phyloP scores from a whole-genome alignment of 2,329 filamentous ascomycete genomes.

The Colletotrichum somersetense region DNA sequence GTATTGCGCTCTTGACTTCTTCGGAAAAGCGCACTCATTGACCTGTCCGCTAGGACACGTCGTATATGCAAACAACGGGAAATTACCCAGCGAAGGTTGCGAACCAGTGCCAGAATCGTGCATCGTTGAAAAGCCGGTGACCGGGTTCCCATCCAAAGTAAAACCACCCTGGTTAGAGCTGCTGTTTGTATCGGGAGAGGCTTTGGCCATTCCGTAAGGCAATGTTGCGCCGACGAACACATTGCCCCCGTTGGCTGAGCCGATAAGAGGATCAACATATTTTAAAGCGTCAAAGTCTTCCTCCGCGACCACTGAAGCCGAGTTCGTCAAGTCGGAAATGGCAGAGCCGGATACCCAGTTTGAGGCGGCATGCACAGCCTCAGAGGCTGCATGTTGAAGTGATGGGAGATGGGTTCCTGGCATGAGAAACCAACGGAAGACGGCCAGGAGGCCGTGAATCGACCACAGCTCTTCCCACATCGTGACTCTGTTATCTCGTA shows the following conservation, averaged over 20 bases:
- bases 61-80: conserved; percentile 77
- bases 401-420: conserved; percentile 33
- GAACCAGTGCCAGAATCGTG: conserved; percentile 71
- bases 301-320: conserved; percentile 12
- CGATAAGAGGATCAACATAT: conserved; percentile 57
- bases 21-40: conserved; percentile 71
- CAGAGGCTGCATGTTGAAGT: conserved; percentile 24
- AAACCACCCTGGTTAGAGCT: conserved; percentile 70
- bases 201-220: conserved; percentile 67
- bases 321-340: conserved; percentile 21
- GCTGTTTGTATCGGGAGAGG: conserved; percentile 67
- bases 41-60: conserved; percentile 72
- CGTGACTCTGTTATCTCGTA: conserved; percentile 1
- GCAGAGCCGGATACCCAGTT: conserved; percentile 25
- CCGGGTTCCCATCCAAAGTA: conserved; percentile 61
- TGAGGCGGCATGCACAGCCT: conserved; percentile 20
- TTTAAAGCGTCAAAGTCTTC: conserved; percentile 49
- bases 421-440: conserved; percentile 40
- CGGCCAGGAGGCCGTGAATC: conserved; percentile 30
- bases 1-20: conserved; percentile 55
- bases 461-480: conserved; percentile 40
- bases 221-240: conserved; percentile 59
- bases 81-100: conserved; percentile 76
- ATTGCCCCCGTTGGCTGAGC: conserved; percentile 57
- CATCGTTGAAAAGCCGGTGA: conserved; percentile 69